Conservation (phyloP, 129 eudicot genomes). For the Helichrysum umbraculigerum region DNA sequence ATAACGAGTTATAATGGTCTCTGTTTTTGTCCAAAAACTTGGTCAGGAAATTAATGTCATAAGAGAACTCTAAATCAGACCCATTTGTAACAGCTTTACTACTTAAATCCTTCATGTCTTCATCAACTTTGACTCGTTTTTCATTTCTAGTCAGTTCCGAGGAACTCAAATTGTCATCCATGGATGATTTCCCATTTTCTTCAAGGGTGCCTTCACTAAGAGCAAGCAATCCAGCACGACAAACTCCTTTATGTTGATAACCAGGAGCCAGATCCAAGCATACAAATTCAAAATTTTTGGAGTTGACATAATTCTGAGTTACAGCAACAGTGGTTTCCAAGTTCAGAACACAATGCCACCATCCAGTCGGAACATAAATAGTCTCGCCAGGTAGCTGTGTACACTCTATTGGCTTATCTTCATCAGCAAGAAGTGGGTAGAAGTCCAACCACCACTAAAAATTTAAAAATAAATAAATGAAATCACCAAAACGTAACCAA, state of each 20-base stretch:
- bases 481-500: not conserved
- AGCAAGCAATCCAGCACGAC: constrained; percentile 96
- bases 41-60: constrained; percentile 65
- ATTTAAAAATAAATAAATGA: not conserved
- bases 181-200: constrained; percentile 23
- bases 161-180: constrained; percentile 33
- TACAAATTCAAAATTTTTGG: constrained; percentile 78
- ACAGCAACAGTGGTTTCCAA: constrained; percentile 87
- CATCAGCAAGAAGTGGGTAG: constrained; percentile 84
- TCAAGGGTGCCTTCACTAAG: constrained; percentile 63
- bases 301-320: constrained; percentile 89
- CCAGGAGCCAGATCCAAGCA: constrained; percentile 99
- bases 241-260: constrained; percentile 89
- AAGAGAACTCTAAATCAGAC: constrained; percentile 53
- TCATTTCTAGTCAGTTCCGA: constrained; percentile 52
- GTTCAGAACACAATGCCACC: constrained; percentile 99
- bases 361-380: constrained; percentile 91
- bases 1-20: constrained; percentile 77
- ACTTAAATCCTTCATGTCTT: constrained; percentile 35
- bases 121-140: constrained; percentile 57
- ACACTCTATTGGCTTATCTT: constrained; percentile 90
- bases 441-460: constrained; percentile 96
- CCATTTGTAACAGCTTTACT: constrained; percentile 33
- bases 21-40: constrained; percentile 74
- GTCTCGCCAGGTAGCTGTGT: constrained; percentile 98